These are phyloP conservation scores for Alternaria incomplexa DNA, from an alignment of 2,329 filamentous ascomycete species.

Conservation along the genomic window DNA sequence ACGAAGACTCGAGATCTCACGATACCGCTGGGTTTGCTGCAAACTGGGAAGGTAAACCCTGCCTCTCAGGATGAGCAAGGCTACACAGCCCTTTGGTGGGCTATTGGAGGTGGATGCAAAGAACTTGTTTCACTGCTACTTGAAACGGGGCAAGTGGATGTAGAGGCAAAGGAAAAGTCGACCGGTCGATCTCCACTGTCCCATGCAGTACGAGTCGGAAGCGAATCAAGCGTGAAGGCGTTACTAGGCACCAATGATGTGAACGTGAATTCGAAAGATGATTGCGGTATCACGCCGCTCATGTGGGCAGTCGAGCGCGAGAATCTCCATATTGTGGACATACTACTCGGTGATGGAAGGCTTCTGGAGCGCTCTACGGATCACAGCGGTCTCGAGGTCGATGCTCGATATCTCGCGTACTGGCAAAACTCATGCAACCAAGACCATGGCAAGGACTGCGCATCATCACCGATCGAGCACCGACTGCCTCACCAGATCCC, in stretches of 20 bases:
- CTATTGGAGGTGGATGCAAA: background rate
- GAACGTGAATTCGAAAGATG: background rate
- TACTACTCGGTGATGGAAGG: background rate
- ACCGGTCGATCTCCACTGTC: background rate
- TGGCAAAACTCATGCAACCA: background rate
- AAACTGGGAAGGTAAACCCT: background rate
- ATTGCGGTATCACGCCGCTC: background rate
- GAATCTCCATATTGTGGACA: background rate
- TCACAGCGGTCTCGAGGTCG: background rate
- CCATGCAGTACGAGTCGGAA: background rate
- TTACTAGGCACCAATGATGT: background rate
- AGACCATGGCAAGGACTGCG: background rate
- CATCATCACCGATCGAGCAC: background rate
- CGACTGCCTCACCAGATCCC: background rate
- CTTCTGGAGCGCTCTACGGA: background rate
- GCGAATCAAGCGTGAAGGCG: background rate
- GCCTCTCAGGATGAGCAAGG: background rate
- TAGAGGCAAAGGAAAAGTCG: background rate
- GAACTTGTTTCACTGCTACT: background rate
- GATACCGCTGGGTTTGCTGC: background rate
- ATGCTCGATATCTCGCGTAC: background rate
- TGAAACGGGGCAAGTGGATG: background rate
- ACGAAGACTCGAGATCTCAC: background rate
- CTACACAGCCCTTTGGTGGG: background rate
- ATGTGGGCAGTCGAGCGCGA: background rate